Percentiles rank a stretch among this genome's conserved stretches.
Conservation (phyloP, 768 basidiomycete genomes). For the Leccinum imitatum region DNA sequence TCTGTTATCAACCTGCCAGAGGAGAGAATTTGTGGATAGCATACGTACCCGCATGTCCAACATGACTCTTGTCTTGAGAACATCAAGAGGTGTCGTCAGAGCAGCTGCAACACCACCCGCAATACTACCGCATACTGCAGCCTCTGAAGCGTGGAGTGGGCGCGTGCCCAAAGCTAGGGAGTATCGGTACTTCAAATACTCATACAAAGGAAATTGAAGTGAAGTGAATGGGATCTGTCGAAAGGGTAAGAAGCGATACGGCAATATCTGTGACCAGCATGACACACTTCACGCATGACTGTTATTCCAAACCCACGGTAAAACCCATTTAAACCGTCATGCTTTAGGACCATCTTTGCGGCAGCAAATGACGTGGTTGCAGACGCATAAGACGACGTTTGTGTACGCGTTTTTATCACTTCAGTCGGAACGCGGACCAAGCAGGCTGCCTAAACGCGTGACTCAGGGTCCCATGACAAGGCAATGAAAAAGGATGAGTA, state of each 20-base stretch:
- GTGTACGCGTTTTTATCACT: constrained; percentile 91
- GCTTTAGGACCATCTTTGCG: constrained; percentile 52
- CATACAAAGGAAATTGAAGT: constrained; percentile 94
- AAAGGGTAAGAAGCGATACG: constrained; percentile 7
- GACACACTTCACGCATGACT: constrained; percentile 59
- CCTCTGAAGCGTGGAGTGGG: constrained; percentile 66
- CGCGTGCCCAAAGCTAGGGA: constrained; percentile 54
- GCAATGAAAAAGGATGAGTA: constrained; percentile 25
- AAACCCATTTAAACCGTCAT: constrained; percentile 74
- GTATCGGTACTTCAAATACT: constrained; percentile 72
- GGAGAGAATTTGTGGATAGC: not conserved
- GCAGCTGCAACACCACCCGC: constrained; percentile 91
- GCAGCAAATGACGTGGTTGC: constrained; percentile 61
- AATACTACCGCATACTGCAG: constrained; percentile 86
- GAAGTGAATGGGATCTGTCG: constrained; percentile 92
- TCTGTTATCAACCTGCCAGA: not conserved
- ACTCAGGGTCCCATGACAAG: constrained; percentile 13
- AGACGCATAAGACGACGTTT: constrained; percentile 75
- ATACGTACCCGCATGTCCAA: constrained; percentile 74
- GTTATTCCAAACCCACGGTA: constrained; percentile 88
- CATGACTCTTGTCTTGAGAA: constrained; percentile 97
- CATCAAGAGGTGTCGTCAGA: constrained; percentile 91
- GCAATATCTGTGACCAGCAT: not conserved
- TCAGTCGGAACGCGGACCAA: constrained; percentile 94
- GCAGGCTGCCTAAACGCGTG: constrained; percentile 67